Evolutionary conservation across 140 eudicot genomes (phyloP).

Genomic region (Cichorium intybus): DNA sequence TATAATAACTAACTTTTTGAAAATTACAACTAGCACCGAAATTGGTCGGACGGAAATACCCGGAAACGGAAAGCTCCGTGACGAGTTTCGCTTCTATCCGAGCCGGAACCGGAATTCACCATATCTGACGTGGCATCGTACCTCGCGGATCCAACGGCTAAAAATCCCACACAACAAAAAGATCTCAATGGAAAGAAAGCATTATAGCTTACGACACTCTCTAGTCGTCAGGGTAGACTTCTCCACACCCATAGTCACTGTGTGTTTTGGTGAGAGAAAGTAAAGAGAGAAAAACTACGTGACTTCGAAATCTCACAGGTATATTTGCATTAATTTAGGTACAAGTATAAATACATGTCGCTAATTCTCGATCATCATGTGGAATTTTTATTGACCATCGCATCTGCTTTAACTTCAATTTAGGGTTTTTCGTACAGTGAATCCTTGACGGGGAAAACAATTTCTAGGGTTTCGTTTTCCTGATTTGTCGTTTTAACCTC

Average conservation of each 20-base stretch:
- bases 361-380: constrained; percentile 1
- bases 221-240: constrained; percentile 33
- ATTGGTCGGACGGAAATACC: not conserved
- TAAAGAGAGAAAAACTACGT: constrained; percentile 13
- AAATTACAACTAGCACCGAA: not conserved
- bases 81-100: constrained; percentile 14
- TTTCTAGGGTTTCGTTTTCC: constrained; percentile 29
- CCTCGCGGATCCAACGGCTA: constrained; percentile 25
- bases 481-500: not conserved
- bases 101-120: constrained; percentile 23
- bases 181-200: constrained; percentile 1
- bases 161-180: not conserved
- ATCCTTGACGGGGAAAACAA: constrained; percentile 1
- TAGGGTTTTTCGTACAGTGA: constrained; percentile 22
- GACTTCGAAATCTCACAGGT: constrained; percentile 18
- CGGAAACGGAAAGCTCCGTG: not conserved
- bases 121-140: constrained; percentile 21
- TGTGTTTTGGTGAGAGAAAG: constrained; percentile 21
- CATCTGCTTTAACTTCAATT: constrained; percentile 6
- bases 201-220: constrained; percentile 37
- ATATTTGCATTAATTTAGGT: constrained; percentile 2
- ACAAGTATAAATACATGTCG: constrained; percentile 8
- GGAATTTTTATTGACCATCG: constrained; percentile 1
- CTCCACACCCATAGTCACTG: constrained; percentile 6
- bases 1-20: not conserved